phyloP scores from a whole-genome alignment of 129 eudicot genomes.

The Saposhnikovia divaricata region DNA sequence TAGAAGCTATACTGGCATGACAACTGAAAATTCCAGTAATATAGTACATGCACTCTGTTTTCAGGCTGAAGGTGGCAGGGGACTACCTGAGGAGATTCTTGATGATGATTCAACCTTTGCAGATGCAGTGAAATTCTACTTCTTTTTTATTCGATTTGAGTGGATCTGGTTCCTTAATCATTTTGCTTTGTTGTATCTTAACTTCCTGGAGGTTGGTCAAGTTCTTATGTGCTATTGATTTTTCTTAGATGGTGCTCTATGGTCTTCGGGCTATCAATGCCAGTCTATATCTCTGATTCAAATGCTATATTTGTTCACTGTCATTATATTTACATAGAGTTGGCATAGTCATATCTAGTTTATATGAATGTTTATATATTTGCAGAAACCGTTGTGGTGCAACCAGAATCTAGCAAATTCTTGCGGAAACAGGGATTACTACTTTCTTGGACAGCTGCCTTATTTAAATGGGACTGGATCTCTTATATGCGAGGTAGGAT shows the following conservation, averaged over 20 bases:
- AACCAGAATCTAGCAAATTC: slow-evolving; percentile 29
- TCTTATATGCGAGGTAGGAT: slow-evolving; percentile 69
- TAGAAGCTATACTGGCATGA: not conserved
- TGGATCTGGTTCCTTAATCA: slow-evolving; percentile 69
- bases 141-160: slow-evolving; percentile 56
- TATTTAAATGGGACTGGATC: slow-evolving; percentile 63
- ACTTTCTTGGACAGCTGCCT: slow-evolving; percentile 87
- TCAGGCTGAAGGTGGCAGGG: slow-evolving; percentile 96
- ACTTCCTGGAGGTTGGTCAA: slow-evolving; percentile 75
- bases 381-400: slow-evolving; percentile 93
- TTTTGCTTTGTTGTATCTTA: slow-evolving; percentile 66
- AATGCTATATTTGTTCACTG: not conserved
- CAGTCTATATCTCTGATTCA: not conserved
- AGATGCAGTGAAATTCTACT: slow-evolving; percentile 58
- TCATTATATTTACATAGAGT: not conserved
- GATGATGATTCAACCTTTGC: slow-evolving; percentile 55
- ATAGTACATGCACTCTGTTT: not conserved
- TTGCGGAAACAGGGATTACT: slow-evolving; percentile 68
- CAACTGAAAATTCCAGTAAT: not conserved
- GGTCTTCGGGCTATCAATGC: not conserved
- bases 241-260: not conserved
- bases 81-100: slow-evolving; percentile 87
- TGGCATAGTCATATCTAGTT: not conserved
- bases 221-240: not conserved
- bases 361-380: not conserved